Conservation (phyloP, 768 basidiomycete genomes). For the Trametes cinnabarina region DNA sequence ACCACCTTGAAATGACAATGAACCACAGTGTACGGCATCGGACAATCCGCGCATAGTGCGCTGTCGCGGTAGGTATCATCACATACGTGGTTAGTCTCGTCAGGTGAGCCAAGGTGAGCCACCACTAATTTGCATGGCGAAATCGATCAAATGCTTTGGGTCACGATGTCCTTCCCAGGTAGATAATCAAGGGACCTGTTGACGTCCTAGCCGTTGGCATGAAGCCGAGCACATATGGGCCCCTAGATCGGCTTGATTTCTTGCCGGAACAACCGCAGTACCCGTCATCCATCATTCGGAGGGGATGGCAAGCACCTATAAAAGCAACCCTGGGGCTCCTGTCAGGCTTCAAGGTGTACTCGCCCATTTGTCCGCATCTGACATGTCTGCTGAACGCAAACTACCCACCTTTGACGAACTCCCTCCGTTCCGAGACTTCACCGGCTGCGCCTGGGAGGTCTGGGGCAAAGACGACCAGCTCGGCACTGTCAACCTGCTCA, state of each 20-base stretch:
- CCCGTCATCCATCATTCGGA: not conserved
- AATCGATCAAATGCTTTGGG: slow-evolving; percentile 8
- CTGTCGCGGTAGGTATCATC: not conserved
- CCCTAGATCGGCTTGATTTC: not conserved
- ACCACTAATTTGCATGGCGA: not conserved
- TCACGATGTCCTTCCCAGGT: not conserved
- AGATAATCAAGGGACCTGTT: not conserved
- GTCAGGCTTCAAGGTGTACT: not conserved
- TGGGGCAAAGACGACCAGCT: slow-evolving; percentile 67
- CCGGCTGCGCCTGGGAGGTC: slow-evolving; percentile 66
- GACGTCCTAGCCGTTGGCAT: not conserved
- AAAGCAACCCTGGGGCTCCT: not conserved
- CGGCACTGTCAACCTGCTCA: slow-evolving; percentile 65
- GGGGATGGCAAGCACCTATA: not conserved
- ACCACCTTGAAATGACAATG: no score
- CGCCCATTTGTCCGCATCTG: not conserved
- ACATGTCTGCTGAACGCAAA: slow-evolving; percentile 22
- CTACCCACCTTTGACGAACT: slow-evolving; percentile 50
- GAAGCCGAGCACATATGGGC: not conserved
- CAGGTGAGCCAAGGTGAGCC: no score
- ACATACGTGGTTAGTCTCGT: not conserved
- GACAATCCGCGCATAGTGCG: not conserved
- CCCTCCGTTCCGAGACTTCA: slow-evolving; percentile 39
- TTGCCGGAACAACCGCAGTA: not conserved
- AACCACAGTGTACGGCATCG: no score